Evolutionary conservation across 2,329 filamentous ascomycete genomes (phyloP).

Genomic region (Fusarium paranaense): DNA sequence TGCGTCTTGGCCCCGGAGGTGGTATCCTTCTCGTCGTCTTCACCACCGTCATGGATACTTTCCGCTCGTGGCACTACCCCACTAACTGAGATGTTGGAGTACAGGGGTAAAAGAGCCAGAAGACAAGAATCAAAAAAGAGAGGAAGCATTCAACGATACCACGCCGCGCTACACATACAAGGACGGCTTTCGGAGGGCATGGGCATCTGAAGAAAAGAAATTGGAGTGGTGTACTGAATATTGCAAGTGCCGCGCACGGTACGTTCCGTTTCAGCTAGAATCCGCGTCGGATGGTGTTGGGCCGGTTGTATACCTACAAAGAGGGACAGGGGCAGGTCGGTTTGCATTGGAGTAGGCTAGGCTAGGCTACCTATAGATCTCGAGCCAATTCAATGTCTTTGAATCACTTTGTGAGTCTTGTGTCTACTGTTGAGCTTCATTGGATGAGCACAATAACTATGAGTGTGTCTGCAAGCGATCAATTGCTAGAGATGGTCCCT

Average conservation of each 20-base stretch:
- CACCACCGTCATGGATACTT: constrained; percentile 93
- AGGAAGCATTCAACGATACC: constrained; percentile 30
- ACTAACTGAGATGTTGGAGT: constrained; percentile 20
- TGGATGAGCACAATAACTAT: background rate
- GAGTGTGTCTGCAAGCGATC: background rate
- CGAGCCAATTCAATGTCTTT: constrained; percentile 22
- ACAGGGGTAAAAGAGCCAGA: constrained; percentile 6
- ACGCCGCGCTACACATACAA: constrained; percentile 16
- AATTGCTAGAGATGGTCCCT: background rate
- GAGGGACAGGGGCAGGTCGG: constrained; percentile 9
- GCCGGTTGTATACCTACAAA: constrained; percentile 20
- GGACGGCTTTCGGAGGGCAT: constrained; percentile 18
- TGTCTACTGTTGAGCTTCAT: background rate
- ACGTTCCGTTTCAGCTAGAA: constrained; percentile 10
- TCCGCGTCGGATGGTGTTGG: constrained; percentile 19
- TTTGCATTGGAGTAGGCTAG: constrained; percentile 26
- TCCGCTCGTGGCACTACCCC: constrained; percentile 69
- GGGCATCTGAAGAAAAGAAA: background rate
- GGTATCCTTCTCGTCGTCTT: constrained; percentile 85
- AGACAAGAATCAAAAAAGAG: constrained; percentile 4
- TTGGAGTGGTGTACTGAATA: constrained; percentile 17
- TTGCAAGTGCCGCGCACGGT: constrained; percentile 11
- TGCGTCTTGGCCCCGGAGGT: constrained; percentile 65
- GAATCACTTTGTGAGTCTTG: background rate
- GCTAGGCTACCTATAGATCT: constrained; percentile 28